Evolutionary conservation across 2,329 filamentous ascomycete species (phyloP).

Genomic region (Neoarthrinium moseri): DNA sequence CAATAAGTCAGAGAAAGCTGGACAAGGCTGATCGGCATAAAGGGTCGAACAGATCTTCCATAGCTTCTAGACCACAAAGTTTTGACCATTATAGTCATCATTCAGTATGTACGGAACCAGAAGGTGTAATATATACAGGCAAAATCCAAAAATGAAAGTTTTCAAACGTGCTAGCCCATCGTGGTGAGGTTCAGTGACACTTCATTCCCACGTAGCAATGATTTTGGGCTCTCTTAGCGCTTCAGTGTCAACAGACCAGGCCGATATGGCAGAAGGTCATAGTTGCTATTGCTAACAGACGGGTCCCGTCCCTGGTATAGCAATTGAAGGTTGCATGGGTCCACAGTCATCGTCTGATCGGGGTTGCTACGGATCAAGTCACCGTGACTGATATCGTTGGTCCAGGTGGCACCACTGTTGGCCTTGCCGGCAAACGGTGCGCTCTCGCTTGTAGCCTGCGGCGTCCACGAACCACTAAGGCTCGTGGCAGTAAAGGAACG

Average conservation of each 20-base stretch:
- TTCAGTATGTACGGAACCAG: no score
- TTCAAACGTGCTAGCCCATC: no score
- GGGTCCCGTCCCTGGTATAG: conserved; percentile 61
- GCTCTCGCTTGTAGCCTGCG: conserved; percentile 53
- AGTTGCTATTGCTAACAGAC: conserved; percentile 39
- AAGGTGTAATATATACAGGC: no score
- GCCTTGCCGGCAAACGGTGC: conserved; percentile 66
- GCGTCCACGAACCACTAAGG: conserved; percentile 56
- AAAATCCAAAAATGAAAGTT: no score
- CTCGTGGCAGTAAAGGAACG: conserved; percentile 62
- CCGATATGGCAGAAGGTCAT: conserved; percentile 51
- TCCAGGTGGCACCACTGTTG: conserved; percentile 65
- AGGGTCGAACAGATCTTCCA: no score
- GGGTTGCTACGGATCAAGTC: conserved; percentile 55
- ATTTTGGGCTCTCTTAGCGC: no score
- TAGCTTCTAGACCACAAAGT: no score
- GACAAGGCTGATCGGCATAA: no score
- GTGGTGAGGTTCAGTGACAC: no score
- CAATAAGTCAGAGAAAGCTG: no score
- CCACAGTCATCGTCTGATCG: conserved; percentile 63
- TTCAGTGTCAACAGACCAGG: conserved; percentile 53
- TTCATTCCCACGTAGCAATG: no score
- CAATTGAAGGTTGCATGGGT: conserved; percentile 63
- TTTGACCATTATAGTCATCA: no score
- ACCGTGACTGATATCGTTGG: conserved; percentile 66